These are phyloP conservation scores for Dendrothele bispora DNA, from an alignment of 768 basidiomycete species.

Conservation along the genomic window DNA sequence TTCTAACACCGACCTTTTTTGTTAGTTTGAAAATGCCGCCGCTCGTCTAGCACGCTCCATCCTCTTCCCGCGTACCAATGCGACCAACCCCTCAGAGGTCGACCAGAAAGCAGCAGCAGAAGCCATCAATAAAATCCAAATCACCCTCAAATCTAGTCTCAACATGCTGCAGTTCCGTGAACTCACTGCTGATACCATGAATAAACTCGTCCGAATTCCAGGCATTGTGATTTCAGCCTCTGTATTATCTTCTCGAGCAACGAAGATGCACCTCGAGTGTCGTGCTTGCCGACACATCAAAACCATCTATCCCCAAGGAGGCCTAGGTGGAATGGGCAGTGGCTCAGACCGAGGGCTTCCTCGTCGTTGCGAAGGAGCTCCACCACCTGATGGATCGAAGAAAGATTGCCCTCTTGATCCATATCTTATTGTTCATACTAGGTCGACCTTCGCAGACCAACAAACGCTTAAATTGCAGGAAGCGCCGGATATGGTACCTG, in stretches of 20 bases:
- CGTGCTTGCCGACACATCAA: constrained; percentile 84
- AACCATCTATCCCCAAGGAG: constrained; percentile 72
- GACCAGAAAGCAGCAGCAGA: constrained; percentile 42
- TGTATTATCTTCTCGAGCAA: constrained; percentile 89
- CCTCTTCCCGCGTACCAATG: constrained; percentile 73
- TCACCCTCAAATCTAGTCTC: constrained; percentile 85
- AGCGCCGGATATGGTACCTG: constrained; percentile 99
- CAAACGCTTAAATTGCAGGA: constrained; percentile 97
- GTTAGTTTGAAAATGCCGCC: constrained; percentile 89
- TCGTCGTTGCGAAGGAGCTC: constrained; percentile 76
- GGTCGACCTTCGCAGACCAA: constrained; percentile 93
- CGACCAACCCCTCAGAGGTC: constrained; percentile 48
- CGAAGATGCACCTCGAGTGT: constrained; percentile 90
- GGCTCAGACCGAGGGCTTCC: constrained; percentile 87
- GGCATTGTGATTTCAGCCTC: constrained; percentile 99
- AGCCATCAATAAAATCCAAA: constrained; percentile 69
- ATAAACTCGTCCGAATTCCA: constrained; percentile 93
- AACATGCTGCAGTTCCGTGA: constrained; percentile 94
- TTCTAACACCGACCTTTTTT: background rate
- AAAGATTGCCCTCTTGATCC: constrained; percentile 97
- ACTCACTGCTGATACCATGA: constrained; percentile 91
- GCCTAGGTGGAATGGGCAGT: constrained; percentile 83
- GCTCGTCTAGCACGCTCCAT: constrained; percentile 82
- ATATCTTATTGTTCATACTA: constrained; percentile 92
- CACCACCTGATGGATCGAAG: constrained; percentile 75